phyloP scores from a whole-genome alignment of 305 asterid species.

The Striga hermonthica region DNA sequence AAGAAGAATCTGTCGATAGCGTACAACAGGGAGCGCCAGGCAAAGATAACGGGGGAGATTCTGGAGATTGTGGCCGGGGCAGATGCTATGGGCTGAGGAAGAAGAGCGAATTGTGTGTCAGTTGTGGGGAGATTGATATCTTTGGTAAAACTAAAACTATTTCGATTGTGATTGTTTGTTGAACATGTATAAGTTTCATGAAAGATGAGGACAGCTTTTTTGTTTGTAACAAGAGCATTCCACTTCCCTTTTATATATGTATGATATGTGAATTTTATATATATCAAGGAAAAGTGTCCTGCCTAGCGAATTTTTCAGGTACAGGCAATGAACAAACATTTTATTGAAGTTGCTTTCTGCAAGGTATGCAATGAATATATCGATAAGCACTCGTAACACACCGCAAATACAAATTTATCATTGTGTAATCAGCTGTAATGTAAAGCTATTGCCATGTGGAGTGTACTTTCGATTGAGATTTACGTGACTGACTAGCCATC shows the following conservation, averaged over 20 bases:
- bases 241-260: slow-evolving; percentile 29
- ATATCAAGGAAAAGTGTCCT: neutral
- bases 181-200: slow-evolving; percentile 33
- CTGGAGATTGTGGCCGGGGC: slow-evolving; percentile 96
- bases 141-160: too few relatives aligned
- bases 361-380: neutral
- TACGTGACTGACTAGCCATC: neutral
- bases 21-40: slow-evolving; percentile 89
- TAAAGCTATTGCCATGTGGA: neutral
- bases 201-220: slow-evolving; percentile 42
- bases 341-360: neutral
- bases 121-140: too few relatives aligned
- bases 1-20: slow-evolving; percentile 56
- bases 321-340: neutral
- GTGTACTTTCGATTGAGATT: neutral
- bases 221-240: slow-evolving; percentile 35
- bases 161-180: slow-evolving; percentile 36
- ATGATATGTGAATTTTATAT: slow-evolving; percentile 25
- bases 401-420: neutral
- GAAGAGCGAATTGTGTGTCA: slow-evolving; percentile 28
- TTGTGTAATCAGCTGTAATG: neutral
- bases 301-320: neutral
- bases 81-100: slow-evolving; percentile 44
- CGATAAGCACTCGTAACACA: neutral
- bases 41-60: slow-evolving; percentile 92